Percentiles rank a stretch among this genome's conserved stretches.
Evolutionary conservation across 2,329 filamentous ascomycete genomes (phyloP).

Genomic region (Escovopsis sp.): DNA sequence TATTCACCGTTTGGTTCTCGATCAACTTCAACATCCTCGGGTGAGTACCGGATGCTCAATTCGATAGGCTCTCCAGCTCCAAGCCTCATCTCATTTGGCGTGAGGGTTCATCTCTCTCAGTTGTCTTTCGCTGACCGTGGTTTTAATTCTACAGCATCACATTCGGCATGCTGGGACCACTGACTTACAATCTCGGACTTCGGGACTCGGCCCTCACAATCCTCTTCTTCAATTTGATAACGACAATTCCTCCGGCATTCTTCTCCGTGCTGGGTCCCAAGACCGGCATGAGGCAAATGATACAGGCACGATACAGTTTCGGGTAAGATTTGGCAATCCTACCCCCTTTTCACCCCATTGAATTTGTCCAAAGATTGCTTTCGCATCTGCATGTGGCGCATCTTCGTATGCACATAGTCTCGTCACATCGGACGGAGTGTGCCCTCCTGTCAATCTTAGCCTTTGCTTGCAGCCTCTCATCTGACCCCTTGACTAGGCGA

Average conservation of each 20-base stretch:
- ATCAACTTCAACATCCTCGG: slow-evolving; percentile 33
- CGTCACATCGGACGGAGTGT: not conserved
- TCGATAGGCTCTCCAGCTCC: not conserved
- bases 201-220: slow-evolving; percentile 44
- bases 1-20: slow-evolving; percentile 34
- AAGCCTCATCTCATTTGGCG: not conserved
- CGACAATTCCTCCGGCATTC: slow-evolving; percentile 38
- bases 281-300: slow-evolving; percentile 51
- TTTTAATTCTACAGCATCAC: slow-evolving; percentile 30
- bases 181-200: slow-evolving; percentile 38
- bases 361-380: too few species aligned
- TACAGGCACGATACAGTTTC: slow-evolving; percentile 49
- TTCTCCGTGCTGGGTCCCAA: slow-evolving; percentile 43
- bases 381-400: too few species aligned
- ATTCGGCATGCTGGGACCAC: slow-evolving; percentile 48
- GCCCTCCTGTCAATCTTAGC: not conserved
- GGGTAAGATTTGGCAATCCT: slow-evolving; percentile 24
- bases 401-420: too few species aligned
- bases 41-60: slow-evolving; percentile 12
- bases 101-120: not conserved
- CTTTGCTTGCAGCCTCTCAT: not conserved
- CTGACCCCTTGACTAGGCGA: slow-evolving; percentile 18
- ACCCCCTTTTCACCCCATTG: not conserved
- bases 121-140: not conserved
- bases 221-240: slow-evolving; percentile 46